Base-by-base conservation (phyloP, 2,329 filamentous ascomycete genomes). In the Colletotrichum tabaci region DNA sequence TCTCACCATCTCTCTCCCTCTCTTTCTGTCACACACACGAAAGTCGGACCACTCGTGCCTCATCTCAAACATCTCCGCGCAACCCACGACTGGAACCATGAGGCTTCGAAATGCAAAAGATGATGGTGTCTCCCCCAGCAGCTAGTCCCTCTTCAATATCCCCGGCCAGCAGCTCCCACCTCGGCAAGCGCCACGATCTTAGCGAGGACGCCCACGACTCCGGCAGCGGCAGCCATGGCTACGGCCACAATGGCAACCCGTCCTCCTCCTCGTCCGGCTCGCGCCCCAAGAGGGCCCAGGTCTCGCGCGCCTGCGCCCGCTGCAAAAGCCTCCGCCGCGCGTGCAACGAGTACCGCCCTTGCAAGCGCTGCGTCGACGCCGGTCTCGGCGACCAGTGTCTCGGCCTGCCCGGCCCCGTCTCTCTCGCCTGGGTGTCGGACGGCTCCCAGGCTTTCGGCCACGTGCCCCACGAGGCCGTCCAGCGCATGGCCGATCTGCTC, bases 261-360 rank as follows among this genome's bases (percentile, higher is more conserved):
- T 46, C 68, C 4, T 67, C 57, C 9, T 47, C 64, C 12, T 61
- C 64, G 10, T 47, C 30, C 46, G 46, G 30, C 35, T 61, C 60
- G 16, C 65, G 69, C 23, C 68, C 69, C 53, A 72, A 72, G 47
- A 57, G 69, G 38, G 76, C 78, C 23, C 84, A 85, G 70, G 84
- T 86, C 9, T 82, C 84, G 10, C 77, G 82, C 38, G 84, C 84
- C 9, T 86, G 84, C 66, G 79, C 80, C 40, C 78, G 84, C 26
- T 86, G 84, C 77, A 83, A 83, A 72, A 78, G 77, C 21, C 77
- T 85, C 15, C 82, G 84, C 40, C 79, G 84, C 42, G 84, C 83
- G 0, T 86, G 84, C 74, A 85, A 81, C 75, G 83, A 86, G 74
- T 81, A 79, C 60, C 77, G 84, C 53, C 84, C 84, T 13, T 86